These are phyloP conservation scores for Cyberlindnera amylophila DNA, from an alignment of 805 yeast genomes.

Conservation along the genomic window DNA sequence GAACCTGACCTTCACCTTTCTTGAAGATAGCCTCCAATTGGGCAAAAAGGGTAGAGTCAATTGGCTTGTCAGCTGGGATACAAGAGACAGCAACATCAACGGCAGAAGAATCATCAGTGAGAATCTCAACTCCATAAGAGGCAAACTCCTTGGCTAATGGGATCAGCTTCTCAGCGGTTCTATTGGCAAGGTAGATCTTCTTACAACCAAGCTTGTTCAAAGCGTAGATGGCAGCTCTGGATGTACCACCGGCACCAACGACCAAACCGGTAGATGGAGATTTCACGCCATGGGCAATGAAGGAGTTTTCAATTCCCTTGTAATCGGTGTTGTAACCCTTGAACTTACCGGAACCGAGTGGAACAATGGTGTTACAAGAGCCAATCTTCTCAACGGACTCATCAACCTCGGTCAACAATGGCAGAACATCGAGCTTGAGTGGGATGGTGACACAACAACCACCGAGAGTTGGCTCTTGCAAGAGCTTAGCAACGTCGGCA, in stretches of 20 bases:
- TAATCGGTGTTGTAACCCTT: conserved; percentile 94
- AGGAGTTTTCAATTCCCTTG: conserved; percentile 78
- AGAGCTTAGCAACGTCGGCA: conserved; percentile 49
- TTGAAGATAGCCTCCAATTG: conserved; percentile 48
- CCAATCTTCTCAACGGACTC: conserved; percentile 83
- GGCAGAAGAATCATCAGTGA: conserved; percentile 39
- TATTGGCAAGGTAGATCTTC: conserved; percentile 73
- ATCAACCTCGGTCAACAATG: conserved; percentile 58
- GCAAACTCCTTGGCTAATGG: conserved; percentile 56
- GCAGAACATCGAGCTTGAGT: conserved; percentile 74
- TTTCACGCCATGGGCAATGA: conserved; percentile 51
- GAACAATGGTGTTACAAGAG: conserved; percentile 86
- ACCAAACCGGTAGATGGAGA: conserved; percentile 60
- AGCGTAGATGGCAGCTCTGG: conserved; percentile 92
- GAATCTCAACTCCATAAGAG: conserved; percentile 52
- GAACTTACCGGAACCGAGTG: conserved; percentile 45
- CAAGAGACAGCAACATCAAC: conserved; percentile 70
- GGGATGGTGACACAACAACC: conserved; percentile 98
- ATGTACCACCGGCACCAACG: conserved; percentile 97
- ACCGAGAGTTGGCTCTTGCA: conserved; percentile 58
- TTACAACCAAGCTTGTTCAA: conserved; percentile 72
- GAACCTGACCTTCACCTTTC: conserved; percentile 39
- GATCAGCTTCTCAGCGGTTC: conserved; percentile 64
- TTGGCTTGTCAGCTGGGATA: conserved; percentile 76
- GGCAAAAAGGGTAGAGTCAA: conserved; percentile 48